phyloP scores from a whole-genome alignment of 2,329 filamentous ascomycete genomes.

The Trichoderma polysporum region DNA sequence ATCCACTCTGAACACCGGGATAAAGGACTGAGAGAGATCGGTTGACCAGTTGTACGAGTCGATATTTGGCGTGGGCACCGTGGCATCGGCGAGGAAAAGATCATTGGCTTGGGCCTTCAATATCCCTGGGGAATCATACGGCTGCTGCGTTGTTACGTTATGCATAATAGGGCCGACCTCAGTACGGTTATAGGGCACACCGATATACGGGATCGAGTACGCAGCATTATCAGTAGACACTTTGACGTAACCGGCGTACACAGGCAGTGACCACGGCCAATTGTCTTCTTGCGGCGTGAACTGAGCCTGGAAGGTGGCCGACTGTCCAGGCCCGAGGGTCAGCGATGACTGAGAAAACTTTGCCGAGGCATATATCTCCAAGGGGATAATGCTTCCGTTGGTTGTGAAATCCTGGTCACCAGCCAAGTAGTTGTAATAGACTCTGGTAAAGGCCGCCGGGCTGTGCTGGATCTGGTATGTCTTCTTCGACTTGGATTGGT shows the following conservation, averaged over 20 bases:
- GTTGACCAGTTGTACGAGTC: not conserved
- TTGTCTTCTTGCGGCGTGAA: conserved; percentile 1
- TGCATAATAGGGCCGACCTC: conserved; percentile 4
- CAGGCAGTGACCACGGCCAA: not conserved
- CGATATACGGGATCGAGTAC: conserved; percentile 5
- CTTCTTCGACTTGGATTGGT: conserved; percentile 4
- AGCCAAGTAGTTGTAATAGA: not conserved
- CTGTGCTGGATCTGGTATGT: conserved; percentile 1
- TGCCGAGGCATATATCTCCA: not conserved
- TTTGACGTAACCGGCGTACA: conserved; percentile 3
- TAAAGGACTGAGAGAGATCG: not conserved
- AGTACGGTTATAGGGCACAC: not conserved
- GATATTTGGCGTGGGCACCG: not conserved
- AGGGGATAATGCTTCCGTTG: not conserved
- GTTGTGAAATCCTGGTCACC: not conserved
- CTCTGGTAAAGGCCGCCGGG: not conserved
- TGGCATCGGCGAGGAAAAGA: not conserved
- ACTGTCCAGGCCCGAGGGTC: not conserved
- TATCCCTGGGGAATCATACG: not conserved
- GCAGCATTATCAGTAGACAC: not conserved
- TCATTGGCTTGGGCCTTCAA: not conserved
- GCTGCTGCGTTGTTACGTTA: not conserved
- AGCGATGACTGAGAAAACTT: not conserved
- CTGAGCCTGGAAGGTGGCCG: not conserved
- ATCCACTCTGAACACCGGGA: not conserved